Conservation (phyloP, 2,329 filamentous ascomycete species). For the Talaromyces rugulosus region DNA sequence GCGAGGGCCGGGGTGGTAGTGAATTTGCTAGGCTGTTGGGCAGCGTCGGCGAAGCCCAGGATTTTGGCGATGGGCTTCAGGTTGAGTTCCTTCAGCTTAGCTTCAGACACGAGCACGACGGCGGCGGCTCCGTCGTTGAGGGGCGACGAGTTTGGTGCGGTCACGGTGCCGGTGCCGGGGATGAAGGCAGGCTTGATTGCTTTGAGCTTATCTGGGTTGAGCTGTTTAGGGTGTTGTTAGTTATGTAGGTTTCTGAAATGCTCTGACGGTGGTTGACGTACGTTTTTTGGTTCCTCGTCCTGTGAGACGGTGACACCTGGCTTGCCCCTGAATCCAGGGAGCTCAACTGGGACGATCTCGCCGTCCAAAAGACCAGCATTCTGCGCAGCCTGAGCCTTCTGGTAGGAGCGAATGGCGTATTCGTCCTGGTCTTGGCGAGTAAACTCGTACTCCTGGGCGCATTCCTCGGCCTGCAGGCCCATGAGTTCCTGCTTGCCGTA, state of each 20-base stretch:
- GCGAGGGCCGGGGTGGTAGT: slow-evolving; percentile 89
- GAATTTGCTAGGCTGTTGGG: slow-evolving; percentile 87
- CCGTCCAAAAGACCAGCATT: slow-evolving; percentile 74
- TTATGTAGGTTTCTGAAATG: neutral
- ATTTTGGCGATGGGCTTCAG: slow-evolving; percentile 95
- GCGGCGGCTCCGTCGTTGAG: slow-evolving; percentile 93
- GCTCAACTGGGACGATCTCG: slow-evolving; percentile 87
- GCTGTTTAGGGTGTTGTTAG: slow-evolving; percentile 28
- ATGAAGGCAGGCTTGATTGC: slow-evolving; percentile 80
- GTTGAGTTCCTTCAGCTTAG: slow-evolving; percentile 85
- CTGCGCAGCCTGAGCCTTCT: slow-evolving; percentile 84
- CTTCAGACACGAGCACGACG: slow-evolving; percentile 88
- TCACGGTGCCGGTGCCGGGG: slow-evolving; percentile 75
- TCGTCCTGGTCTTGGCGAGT: slow-evolving; percentile 84
- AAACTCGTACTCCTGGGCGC: slow-evolving; percentile 76
- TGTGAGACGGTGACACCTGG: slow-evolving; percentile 72
- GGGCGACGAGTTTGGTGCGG: slow-evolving; percentile 92
- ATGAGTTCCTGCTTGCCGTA: slow-evolving; percentile 93
- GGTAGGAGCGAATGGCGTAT: slow-evolving; percentile 92
- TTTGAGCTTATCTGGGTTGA: slow-evolving; percentile 78
- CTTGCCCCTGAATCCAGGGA: slow-evolving; percentile 86
- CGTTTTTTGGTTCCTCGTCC: slow-evolving; percentile 95
- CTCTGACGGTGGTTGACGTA: slow-evolving; percentile 28
- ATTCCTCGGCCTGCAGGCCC: slow-evolving; percentile 90
- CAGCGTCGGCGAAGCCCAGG: slow-evolving; percentile 93